Evolutionary conservation across 164 flowering plant species (phyloP), one percentile per base, ranked within the genome.

Genomic region (Liquidambar formosana): DNA sequence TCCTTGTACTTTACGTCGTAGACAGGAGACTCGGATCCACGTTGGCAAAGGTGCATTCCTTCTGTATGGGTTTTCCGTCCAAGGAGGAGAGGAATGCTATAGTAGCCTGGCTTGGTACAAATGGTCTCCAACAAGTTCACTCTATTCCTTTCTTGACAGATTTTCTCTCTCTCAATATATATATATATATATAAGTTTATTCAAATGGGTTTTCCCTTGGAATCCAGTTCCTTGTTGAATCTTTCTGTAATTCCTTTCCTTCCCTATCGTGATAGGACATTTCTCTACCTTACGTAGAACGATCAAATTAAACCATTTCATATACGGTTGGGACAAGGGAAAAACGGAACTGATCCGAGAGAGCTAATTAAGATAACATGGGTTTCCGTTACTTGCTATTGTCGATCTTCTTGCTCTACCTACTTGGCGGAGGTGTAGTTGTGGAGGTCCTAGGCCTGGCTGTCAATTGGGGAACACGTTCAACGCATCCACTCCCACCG

Each of bases 401-500:
- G 66, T 43, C 73, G 14, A n/a, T n/a, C n/a, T 65, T 82, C 14
- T 23, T 73, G 59, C 49, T 75, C 9, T 61, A 69, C 23, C 21
- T 84, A 28, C 10, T 79, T 10, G 45, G 64, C 11, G 67, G 68
- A 28, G 53, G 41, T 62, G 18, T 71, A 18, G 27, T 25, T 1
- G 60, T 59, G 57, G 69, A 60, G 13, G 78, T 57, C 0, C 45
- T 56, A 9, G 97, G 89, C 15, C 73, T 88, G 61, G 90, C 86
- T 0, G 74, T 80, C 77, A 93, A 93, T 67, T 96, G 96, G 99
- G 99, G 99, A 4, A 70, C 80, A 1, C 82, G 72, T 1, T 70
- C 91, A 1, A 75, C 88, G 0, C 99, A 96, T 71, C 94, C 91
- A 2, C 85, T 96, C 46, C 91, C 85, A 0, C 84, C 88, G 1